These are phyloP conservation scores for Solanum raphanifolium DNA, from an alignment of 257 asterid species.

Conservation along the genomic window DNA sequence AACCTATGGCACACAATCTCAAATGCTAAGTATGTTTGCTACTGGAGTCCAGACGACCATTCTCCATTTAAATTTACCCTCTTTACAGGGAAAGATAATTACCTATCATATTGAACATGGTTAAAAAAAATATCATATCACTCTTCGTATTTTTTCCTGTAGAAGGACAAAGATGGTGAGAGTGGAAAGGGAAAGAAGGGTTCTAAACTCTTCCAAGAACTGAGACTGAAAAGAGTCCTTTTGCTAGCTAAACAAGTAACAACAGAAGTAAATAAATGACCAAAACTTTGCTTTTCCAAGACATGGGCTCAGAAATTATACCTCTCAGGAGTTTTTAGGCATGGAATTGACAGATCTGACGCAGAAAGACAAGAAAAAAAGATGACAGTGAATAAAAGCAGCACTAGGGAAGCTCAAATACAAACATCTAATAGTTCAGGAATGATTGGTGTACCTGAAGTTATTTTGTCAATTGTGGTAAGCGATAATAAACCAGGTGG, in stretches of 20 bases:
- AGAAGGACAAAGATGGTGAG: not conserved
- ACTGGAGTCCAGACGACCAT: not conserved
- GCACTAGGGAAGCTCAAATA: not conserved
- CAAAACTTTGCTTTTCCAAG: not conserved
- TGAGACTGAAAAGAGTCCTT: not conserved
- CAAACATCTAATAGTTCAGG: not conserved
- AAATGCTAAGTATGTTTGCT: not conserved
- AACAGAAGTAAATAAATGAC: not conserved
- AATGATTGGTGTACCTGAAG: constrained; percentile 36
- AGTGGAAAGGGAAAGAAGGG: not conserved
- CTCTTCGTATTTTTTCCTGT: not conserved
- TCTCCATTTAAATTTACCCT: not conserved
- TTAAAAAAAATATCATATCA: not conserved
- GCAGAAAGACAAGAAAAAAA: constrained; percentile 4
- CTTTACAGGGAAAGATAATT: not conserved
- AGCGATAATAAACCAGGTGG: constrained; percentile 85
- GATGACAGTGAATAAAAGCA: constrained; percentile 1
- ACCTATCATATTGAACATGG: not conserved
- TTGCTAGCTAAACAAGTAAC: not conserved
- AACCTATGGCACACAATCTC: not conserved
- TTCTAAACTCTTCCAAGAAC: not conserved
- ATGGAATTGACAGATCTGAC: constrained; percentile 66
- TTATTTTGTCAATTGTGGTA: constrained; percentile 56
- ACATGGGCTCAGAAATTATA: constrained; percentile 7
- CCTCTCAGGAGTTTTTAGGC: constrained; percentile 95